Percentiles rank a stretch among this genome's conserved stretches.
These are phyloP conservation scores for Wolfiporia cocos DNA, from an alignment of 1,284 basidiomycete genomes.

Conservation along the genomic window DNA sequence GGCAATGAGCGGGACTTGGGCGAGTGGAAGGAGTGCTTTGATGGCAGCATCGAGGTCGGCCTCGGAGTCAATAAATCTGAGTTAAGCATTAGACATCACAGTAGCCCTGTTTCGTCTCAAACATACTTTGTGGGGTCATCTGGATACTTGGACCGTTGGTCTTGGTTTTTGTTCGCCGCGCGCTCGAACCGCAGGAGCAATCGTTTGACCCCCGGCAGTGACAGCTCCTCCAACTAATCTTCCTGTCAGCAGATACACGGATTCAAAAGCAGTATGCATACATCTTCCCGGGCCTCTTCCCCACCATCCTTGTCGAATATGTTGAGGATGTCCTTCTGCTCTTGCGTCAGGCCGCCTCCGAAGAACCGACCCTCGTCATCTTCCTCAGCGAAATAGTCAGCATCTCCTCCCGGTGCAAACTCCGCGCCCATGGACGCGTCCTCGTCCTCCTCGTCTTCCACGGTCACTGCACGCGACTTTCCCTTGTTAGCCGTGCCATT, in stretches of 20 bases:
- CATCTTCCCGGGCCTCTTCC: slow-evolving; percentile 62
- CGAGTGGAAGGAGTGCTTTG: slow-evolving; percentile 83
- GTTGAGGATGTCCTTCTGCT: slow-evolving; percentile 87
- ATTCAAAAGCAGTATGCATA: slow-evolving; percentile 32
- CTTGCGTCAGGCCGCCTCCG: slow-evolving; percentile 83
- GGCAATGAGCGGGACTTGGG: slow-evolving; percentile 77
- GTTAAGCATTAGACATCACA: slow-evolving; percentile 3
- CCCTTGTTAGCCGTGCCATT: slow-evolving; percentile 18
- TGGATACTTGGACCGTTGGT: slow-evolving; percentile 88
- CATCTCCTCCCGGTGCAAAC: slow-evolving; percentile 80
- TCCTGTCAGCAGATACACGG: slow-evolving; percentile 19
- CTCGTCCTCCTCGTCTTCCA: slow-evolving; percentile 50
- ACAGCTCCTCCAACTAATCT: slow-evolving; percentile 57
- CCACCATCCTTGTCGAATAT: slow-evolving; percentile 77
- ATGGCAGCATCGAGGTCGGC: slow-evolving; percentile 87
- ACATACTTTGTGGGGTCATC: slow-evolving; percentile 85
- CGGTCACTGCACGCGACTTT: slow-evolving; percentile 41
- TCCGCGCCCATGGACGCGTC: slow-evolving; percentile 37
- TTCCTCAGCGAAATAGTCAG: slow-evolving; percentile 86
- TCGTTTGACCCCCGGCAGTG: slow-evolving; percentile 66
- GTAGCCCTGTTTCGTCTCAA: not conserved
- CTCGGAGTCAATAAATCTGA: slow-evolving; percentile 97
- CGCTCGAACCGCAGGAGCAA: slow-evolving; percentile 82
- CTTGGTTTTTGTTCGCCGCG: slow-evolving; percentile 89
- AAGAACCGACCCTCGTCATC: slow-evolving; percentile 93